These are phyloP conservation scores for Phytophthora fragariae DNA, from an alignment of 352 stramenopile genomes.

Conservation along the genomic window DNA sequence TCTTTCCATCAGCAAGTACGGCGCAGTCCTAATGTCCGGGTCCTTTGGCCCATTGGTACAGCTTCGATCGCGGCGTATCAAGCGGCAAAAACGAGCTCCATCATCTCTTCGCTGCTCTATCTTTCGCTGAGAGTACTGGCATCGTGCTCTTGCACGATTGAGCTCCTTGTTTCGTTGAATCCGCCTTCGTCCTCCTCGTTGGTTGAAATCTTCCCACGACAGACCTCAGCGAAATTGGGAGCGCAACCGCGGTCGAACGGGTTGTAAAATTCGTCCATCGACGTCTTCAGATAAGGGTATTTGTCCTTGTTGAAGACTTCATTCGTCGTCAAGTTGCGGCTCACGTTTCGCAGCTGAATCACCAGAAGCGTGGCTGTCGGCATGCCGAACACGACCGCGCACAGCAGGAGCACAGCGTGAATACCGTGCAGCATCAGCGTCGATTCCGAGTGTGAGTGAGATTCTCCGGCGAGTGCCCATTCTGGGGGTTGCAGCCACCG, in stretches of 20 bases:
- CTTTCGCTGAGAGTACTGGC: slow-evolving; percentile 16
- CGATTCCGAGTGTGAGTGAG: slow-evolving; percentile 25
- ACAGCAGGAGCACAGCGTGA: slow-evolving; percentile 64
- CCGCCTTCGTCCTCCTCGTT: slow-evolving; percentile 26
- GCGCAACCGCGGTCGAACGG: slow-evolving; percentile 73
- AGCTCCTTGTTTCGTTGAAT: slow-evolving; percentile 21
- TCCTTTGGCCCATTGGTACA: background rate
- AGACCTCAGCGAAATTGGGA: slow-evolving; percentile 71
- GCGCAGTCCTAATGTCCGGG: background rate
- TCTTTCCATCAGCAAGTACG: background rate
- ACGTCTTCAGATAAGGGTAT: slow-evolving; percentile 84
- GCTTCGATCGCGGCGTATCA: slow-evolving; percentile 4
- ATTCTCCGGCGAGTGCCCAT: slow-evolving; percentile 28
- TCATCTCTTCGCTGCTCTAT: slow-evolving; percentile 7
- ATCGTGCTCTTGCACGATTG: slow-evolving; percentile 28
- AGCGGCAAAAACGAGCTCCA: slow-evolving; percentile 13
- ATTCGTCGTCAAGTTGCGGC: slow-evolving; percentile 82
- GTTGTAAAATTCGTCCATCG: slow-evolving; percentile 83
- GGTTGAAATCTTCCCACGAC: slow-evolving; percentile 30
- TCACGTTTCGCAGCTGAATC: slow-evolving; percentile 80
- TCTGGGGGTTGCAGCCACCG: slow-evolving; percentile 38
- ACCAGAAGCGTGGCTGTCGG: slow-evolving; percentile 69
- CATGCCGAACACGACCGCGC: slow-evolving; percentile 66
- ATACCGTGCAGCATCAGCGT: slow-evolving; percentile 61
- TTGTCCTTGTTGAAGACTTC: slow-evolving; percentile 93